A percentile compares a stretch with the other conserved stretches of the same genome.
Conservation (phyloP, 2,329 filamentous ascomycete species). For the Venturia oleaginea region DNA sequence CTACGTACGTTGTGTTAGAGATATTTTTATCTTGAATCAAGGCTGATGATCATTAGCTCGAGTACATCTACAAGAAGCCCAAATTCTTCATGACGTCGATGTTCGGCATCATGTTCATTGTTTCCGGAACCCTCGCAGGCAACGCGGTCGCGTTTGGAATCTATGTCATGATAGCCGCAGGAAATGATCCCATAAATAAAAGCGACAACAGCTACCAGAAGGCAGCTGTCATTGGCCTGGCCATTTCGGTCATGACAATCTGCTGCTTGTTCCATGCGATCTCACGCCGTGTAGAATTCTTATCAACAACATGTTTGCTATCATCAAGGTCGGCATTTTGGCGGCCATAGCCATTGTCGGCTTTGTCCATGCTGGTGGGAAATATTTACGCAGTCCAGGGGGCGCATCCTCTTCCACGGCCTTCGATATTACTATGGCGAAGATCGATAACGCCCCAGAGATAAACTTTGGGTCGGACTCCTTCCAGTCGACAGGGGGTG, state of each 20-base stretch:
- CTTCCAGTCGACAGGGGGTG: background rate
- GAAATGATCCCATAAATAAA: slow-evolving; percentile 14
- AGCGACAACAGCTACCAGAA: slow-evolving; percentile 19
- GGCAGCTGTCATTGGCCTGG: slow-evolving; percentile 37
- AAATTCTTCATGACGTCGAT: slow-evolving; percentile 35
- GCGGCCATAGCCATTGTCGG: slow-evolving; percentile 37
- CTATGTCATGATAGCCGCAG: slow-evolving; percentile 31
- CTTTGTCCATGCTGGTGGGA: slow-evolving; percentile 20
- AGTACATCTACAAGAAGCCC: slow-evolving; percentile 36
- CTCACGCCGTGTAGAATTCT: slow-evolving; percentile 18
- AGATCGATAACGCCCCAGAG: background rate
- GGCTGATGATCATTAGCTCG: slow-evolving; percentile 26
- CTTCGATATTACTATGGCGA: too few relatives aligned
- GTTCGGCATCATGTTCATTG: slow-evolving; percentile 38
- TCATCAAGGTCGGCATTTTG: slow-evolving; percentile 38
- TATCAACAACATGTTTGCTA: slow-evolving; percentile 18
- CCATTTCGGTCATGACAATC: slow-evolving; percentile 36
- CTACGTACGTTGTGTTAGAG: slow-evolving; percentile 16
- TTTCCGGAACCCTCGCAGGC: slow-evolving; percentile 40
- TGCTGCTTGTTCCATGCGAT: slow-evolving; percentile 17
- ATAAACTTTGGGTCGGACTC: background rate
- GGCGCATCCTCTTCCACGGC: too few relatives aligned
- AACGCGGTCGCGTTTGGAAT: slow-evolving; percentile 36
- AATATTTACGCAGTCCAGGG: background rate
- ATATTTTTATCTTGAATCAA: background rate